Conservation (phyloP, 225 moss, liverwort and hornwort genomes). For the Takakia lepidozioides region DNA sequence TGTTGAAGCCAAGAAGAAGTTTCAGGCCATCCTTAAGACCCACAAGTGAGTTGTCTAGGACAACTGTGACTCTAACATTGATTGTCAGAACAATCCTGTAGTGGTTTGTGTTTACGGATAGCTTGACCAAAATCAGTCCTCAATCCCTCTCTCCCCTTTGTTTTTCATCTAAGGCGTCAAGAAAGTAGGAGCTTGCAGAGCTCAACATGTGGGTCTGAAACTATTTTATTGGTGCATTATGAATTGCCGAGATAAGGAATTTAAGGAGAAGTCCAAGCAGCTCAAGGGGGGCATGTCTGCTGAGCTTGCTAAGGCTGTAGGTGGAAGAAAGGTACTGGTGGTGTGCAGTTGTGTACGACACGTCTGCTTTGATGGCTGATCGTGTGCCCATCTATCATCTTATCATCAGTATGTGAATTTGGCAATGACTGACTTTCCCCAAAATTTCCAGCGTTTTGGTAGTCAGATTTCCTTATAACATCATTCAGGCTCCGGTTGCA, state of each 20-base stretch:
- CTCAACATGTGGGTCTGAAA: neutral
- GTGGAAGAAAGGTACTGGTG: slow-evolving; percentile 57
- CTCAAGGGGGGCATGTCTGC: slow-evolving; percentile 64
- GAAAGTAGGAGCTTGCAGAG: neutral
- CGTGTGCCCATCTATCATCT: too few species aligned
- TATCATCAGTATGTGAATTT: too few species aligned
- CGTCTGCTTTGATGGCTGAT: too few species aligned
- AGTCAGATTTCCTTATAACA: too few species aligned
- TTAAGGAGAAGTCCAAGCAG: slow-evolving; percentile 86
- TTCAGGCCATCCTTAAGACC: slow-evolving; percentile 78
- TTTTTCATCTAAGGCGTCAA: too few species aligned
- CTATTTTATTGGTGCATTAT: slow-evolving; percentile 12
- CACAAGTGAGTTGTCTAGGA: slow-evolving; percentile 61
- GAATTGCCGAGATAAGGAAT: slow-evolving; percentile 71
- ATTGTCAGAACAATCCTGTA: neutral
- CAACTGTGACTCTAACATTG: neutral
- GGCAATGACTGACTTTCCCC: too few species aligned
- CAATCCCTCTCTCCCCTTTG: neutral
- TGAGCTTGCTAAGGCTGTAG: slow-evolving; percentile 47
- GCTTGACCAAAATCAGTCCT: neutral
- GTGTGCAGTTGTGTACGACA: too few species aligned
- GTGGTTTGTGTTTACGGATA: neutral
- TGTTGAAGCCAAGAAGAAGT: slow-evolving; percentile 86
- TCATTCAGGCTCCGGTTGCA: too few species aligned
- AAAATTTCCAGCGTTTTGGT: too few species aligned